Conservation (phyloP, 164 flowering plant genomes). For the Houttuynia cordata region DNA sequence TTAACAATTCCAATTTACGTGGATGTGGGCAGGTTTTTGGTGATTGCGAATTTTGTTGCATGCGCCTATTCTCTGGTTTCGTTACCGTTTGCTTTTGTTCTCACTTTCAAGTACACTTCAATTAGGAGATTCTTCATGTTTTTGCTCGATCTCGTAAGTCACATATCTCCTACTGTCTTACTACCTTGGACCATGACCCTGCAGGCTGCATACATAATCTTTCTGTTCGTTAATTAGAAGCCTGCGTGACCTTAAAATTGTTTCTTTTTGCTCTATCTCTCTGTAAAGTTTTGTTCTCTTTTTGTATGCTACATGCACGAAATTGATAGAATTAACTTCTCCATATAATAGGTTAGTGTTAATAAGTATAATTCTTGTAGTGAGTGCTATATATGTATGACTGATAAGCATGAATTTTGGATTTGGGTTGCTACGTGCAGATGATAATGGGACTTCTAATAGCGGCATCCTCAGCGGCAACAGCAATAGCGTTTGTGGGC, state of each 20-base stretch:
- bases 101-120: conserved; percentile 7
- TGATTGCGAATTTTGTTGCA: conserved; percentile 20
- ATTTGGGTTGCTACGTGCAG: conserved; percentile 15
- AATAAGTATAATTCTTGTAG: too few species aligned
- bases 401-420: background rate
- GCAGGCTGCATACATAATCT: too few species aligned
- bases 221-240: too few species aligned
- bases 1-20: background rate
- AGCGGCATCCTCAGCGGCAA: conserved; percentile 42
- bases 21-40: conserved; percentile 31
- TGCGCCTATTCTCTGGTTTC: conserved; percentile 32
- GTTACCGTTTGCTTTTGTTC: conserved; percentile 13
- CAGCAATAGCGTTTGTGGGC: conserved; percentile 36
- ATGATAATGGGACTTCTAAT: conserved; percentile 25
- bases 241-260: too few species aligned
- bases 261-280: too few species aligned
- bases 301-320: too few species aligned
- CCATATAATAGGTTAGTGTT: background rate
- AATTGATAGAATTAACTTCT: background rate
- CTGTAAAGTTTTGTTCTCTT: too few species aligned
- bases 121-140: conserved; percentile 26
- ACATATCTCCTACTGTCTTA: too few species aligned
- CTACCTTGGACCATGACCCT: background rate
- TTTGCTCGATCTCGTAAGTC: conserved; percentile 46
- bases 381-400: background rate